Base-by-base conservation (phyloP, 1,139 yeast species). In the Wickerhamiella infanticola region DNA sequence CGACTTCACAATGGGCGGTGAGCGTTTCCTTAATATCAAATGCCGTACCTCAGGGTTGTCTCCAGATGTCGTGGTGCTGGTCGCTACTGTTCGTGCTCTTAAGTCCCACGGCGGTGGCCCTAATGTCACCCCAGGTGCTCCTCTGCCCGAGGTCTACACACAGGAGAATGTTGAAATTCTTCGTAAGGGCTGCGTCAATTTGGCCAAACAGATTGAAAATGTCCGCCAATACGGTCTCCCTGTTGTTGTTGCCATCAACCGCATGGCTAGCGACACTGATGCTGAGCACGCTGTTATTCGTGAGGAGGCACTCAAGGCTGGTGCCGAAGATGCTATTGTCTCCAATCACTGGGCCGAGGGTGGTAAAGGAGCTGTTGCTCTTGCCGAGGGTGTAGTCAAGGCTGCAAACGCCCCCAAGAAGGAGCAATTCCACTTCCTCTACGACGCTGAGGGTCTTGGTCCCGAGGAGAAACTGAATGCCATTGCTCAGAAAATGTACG, bases 1-100 rank as follows among this genome's bases (percentile, higher is more conserved):
- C 70, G 98, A 90, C 66, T 88, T 90, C 73, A 90, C 97, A 47
- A 90, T 90, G 96, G 98, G 98, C 62, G 97, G 97, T 62, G 98
- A 90, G 69, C 76, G 97, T 64, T 90, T 90, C 70, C 76, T 88
- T 66, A 88, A 90, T 71, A 90, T 90, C 68, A 90, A 90, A 70
- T 86, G 96, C 68, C 79, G 98, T 63, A 76, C 94, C 31, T 81
- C 94, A 6, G 97, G 96, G 3, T 74, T 88, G 53, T 73, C 73
- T 24, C 98, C 98, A 38, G 95, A 90, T 62, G 85, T 81, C 47
- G 86, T 88, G 54, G 94, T 90, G 48, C 81, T 90, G 62, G 98
- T 90, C 48, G 97, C 98, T 44, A 90, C 98, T 43, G 95, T 86
- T 42, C 80, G 97, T 66, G 98, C 98, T 35, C 75, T 90, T 65